Conservation (phyloP, 2,329 filamentous ascomycete species). For the Calonectria pauciramosa region DNA sequence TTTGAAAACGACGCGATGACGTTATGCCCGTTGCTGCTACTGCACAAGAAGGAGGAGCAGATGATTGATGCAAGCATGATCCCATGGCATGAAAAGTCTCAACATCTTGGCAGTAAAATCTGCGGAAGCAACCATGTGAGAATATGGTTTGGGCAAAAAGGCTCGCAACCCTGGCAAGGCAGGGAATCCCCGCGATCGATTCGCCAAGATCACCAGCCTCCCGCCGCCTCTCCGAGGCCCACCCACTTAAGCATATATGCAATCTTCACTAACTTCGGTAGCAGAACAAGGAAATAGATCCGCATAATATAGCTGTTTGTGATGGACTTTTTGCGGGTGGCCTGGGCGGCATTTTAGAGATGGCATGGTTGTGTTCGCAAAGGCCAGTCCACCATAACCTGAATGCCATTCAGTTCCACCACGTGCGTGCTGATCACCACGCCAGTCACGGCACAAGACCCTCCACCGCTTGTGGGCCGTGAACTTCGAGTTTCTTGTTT, state of each 20-base stretch:
- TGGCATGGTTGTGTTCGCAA: not conserved
- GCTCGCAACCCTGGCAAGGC: not conserved
- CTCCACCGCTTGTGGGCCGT: slow-evolving; percentile 1
- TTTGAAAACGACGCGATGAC: not conserved
- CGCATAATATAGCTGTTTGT: not conserved
- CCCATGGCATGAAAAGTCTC: not conserved
- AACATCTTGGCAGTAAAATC: not conserved
- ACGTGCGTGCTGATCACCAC: slow-evolving; percentile 29
- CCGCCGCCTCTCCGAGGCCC: not conserved
- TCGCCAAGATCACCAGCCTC: not conserved
- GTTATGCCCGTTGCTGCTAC: not conserved
- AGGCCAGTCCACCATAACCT: not conserved
- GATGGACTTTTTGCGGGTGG: not conserved
- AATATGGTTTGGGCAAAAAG: not conserved
- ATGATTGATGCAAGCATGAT: not conserved
- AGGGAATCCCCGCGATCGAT: slow-evolving; percentile 2
- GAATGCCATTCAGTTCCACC: slow-evolving; percentile 19
- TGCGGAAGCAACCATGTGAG: slow-evolving; percentile 2
- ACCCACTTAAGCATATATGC: slow-evolving; percentile 22
- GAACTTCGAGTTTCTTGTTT: not conserved
- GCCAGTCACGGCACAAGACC: slow-evolving; percentile 7
- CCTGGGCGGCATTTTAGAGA: not conserved
- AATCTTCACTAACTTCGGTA: not conserved
- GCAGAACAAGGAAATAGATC: not conserved
- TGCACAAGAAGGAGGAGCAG: not conserved